Conservation (phyloP, 768 basidiomycete species). For the Phanerochaete sordida region DNA sequence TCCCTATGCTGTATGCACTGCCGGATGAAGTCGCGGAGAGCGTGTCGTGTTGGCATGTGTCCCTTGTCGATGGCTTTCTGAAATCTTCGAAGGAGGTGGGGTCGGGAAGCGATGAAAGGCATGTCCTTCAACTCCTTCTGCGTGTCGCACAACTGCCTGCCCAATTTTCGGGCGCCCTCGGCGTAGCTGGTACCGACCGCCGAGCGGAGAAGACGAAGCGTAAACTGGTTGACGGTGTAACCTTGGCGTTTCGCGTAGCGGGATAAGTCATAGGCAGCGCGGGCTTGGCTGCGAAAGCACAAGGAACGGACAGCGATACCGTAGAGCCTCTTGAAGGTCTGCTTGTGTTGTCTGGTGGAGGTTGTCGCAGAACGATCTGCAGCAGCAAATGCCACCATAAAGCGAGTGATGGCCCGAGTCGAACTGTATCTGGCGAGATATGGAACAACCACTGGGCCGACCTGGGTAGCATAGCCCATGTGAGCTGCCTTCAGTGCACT, state of each 20-base stretch:
- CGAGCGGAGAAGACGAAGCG: slow-evolving; percentile 26
- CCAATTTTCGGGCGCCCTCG: no score
- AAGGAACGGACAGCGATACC: slow-evolving; percentile 41
- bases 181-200: no score
- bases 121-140: not conserved
- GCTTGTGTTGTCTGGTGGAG: not conserved
- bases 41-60: not conserved
- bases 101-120: not conserved
- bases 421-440: not conserved
- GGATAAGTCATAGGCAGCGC: slow-evolving; percentile 45
- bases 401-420: not conserved
- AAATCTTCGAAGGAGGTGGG: not conserved
- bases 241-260: slow-evolving; percentile 28
- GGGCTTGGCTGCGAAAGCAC: slow-evolving; percentile 32
- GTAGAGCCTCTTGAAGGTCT: slow-evolving; percentile 20
- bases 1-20: not conserved
- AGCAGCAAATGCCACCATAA: not conserved
- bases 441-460: not conserved
- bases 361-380: not conserved
- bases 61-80: not conserved
- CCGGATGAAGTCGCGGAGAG: not conserved
- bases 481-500: not conserved
- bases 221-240: slow-evolving; percentile 32
- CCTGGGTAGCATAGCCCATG: not conserved
- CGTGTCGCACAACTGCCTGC: no score